Evolutionary conservation across 345 rosid genomes (phyloP).

Genomic region (Reutealis trisperma): DNA sequence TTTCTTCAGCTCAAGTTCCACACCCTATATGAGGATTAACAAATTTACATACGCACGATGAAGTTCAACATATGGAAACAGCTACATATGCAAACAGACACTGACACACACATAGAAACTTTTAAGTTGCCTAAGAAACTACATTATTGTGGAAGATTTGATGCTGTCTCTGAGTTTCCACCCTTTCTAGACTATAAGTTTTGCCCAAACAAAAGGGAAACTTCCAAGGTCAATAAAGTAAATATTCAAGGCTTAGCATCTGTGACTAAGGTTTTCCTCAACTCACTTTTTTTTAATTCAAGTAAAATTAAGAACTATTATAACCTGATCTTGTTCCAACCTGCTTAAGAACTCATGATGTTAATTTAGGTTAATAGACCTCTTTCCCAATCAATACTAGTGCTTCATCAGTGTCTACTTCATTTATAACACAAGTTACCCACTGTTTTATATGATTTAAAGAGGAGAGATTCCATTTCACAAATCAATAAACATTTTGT

Average conservation of each 20-base stretch:
- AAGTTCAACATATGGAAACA: not conserved
- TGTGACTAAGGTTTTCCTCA: not conserved
- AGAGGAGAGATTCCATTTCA: not conserved
- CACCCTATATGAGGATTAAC: constrained; percentile 50
- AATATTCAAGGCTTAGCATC: not conserved
- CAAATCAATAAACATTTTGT: not conserved
- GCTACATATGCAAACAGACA: not conserved
- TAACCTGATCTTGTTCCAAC: not conserved
- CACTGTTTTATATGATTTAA: not conserved
- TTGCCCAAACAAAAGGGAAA: not conserved
- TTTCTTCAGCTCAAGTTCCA: constrained; percentile 85
- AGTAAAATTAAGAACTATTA: not conserved
- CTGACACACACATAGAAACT: not conserved
- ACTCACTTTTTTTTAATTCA: not conserved
- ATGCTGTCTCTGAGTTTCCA: not conserved
- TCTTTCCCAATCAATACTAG: not conserved
- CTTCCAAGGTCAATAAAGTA: not conserved
- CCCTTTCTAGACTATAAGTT: not conserved
- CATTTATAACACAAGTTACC: not conserved
- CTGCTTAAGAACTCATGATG: too few relatives aligned
- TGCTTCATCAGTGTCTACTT: not conserved
- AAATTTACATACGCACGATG: not conserved
- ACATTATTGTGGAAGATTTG: not conserved
- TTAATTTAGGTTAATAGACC: not conserved
- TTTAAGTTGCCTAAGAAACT: not conserved